Base-by-base conservation (phyloP, 2,329 filamentous ascomycete genomes). In the Aspergillus udagawae region DNA sequence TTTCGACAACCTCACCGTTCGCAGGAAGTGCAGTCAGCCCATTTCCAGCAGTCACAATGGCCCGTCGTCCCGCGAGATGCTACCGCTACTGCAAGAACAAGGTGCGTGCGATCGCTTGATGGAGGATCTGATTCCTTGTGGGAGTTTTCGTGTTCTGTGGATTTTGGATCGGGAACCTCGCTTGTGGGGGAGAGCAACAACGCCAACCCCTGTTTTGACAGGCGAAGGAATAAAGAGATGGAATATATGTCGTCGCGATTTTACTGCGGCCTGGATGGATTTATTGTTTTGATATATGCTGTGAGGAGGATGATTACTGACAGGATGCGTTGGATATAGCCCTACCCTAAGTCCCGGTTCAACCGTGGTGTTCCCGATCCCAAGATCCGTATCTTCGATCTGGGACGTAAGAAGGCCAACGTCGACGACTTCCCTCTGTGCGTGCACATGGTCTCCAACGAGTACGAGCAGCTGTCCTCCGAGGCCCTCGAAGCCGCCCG, bases 81-180 rank as follows among this genome's bases (percentile, higher is more conserved):
- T 99, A 96, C 88, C 89, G 94, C 79, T 99, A 99, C 90, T 99
- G 94, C 92, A 99, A 99, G 91, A 99, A 97, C 89, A 97, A 97
- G 92, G 92, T 96, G 79, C 82, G 89, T 60, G 35, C 57, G 63
- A 65, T 58, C 10, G 51, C 53, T 57, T 52, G 59, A 63, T 57
- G 56, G 54, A 23, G 44, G 44, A 23, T 63, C 55, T 61, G 60
- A 63, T 57, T 32, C 35, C 54, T 59, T 55, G 32, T 38, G 32
- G 32, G 32, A 38, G 32, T 58, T 57, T 61, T 55, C 55, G 59
- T 67, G 61, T 66, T 71, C 62, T 69, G 66, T 67, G 55, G 56
- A 51, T 65, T 61, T 62, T 56, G 44, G 52, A 51, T 56, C 51
- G 59, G 60, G 56, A 56, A 61, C 54, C 61, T 71, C 65, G 65